Conservation (phyloP, 2,329 filamentous ascomycete genomes). For the Diaporthe australafricana region DNA sequence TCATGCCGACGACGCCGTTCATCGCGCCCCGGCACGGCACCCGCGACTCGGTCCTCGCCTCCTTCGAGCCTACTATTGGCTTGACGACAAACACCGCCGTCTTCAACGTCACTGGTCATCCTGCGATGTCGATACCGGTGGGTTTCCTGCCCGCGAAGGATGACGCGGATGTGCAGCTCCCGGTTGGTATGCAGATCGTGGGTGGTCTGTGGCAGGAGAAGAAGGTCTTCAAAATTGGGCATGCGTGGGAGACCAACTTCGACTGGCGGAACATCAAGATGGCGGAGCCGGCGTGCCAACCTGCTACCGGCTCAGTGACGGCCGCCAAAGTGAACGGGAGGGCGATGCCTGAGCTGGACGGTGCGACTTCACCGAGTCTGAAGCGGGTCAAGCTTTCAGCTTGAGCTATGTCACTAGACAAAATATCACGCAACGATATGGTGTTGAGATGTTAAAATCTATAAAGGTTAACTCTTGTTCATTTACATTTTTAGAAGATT, state of each 20-base stretch:
- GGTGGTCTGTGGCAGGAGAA: constrained; percentile 64
- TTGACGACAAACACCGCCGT: constrained; percentile 65
- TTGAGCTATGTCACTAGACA: no score
- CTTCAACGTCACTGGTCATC: constrained; percentile 69
- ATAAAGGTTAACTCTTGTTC: no score
- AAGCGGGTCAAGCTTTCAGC: constrained; percentile 9
- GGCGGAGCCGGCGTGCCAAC: not conserved
- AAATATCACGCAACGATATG: no score
- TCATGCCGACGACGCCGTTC: constrained; percentile 58
- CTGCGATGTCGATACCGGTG: constrained; percentile 59
- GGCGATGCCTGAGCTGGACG: not conserved
- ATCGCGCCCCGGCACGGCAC: constrained; percentile 2
- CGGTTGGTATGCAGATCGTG: constrained; percentile 67
- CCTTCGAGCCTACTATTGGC: constrained; percentile 43
- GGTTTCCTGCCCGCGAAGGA: not conserved
- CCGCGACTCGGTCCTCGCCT: not conserved
- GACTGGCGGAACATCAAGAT: not conserved
- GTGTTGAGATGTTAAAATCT: no score
- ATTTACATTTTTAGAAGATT: no score
- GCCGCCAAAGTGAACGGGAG: constrained; percentile 50
- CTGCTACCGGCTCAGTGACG: not conserved
- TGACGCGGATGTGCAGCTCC: constrained; percentile 52
- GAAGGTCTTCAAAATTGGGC: constrained; percentile 55
- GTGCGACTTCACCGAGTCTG: not conserved
- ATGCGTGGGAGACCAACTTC: constrained; percentile 48